Evolutionary conservation across 768 basidiomycete genomes (phyloP), one percentile per base, ranked within the genome.

Genomic region (Goffeauzyma gilvescens): DNA sequence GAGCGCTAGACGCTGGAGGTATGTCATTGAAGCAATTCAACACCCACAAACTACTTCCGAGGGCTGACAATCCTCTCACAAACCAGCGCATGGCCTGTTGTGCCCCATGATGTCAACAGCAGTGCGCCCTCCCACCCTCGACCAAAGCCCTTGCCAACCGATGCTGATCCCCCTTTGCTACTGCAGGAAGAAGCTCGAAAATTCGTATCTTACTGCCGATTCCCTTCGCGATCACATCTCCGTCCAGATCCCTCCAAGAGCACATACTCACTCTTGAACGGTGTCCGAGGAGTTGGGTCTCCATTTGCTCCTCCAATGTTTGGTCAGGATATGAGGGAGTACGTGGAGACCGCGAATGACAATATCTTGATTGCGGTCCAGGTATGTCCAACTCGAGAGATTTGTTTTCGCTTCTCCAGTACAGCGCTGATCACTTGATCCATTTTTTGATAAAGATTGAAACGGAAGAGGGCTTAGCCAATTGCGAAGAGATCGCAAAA

Each of bases 401-500:
- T n/a, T n/a, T n/a, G n/a, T n/a, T n/a, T n/a, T n/a, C n/a, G n/a
- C n/a, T n/a, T n/a, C n/a, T n/a, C n/a, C n/a, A n/a, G n/a, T n/a
- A n/a, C n/a, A n/a, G n/a, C n/a, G n/a, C n/a, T n/a, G n/a, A n/a
- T n/a, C n/a, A n/a, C n/a, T n/a, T n/a, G n/a, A n/a, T n/a, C n/a
- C n/a, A n/a, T n/a, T n/a, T n/a, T n/a, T n/a, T n/a, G n/a, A n/a
- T n/a, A n/a, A n/a, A n/a, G 21, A 58, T 58, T 32, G 57, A 58
- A 42, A 58, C 53, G 9, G 35, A 49, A 15, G 53, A 53, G 26
- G 57, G 57, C 0, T 24, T 58, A 24, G 49, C 46, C 31, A 58
- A 58, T 35, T 51, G 50, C 35, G 53, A 54, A 21, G 53, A 50
- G 38, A 58, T 58, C 31, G 49, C 49, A 8, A 50, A 48, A 7